A percentile compares a stretch with the other conserved stretches of the same genome.
These are phyloP conservation scores for Leccinum uliginosum DNA, from an alignment of 768 basidiomycete species.

Conservation along the genomic window DNA sequence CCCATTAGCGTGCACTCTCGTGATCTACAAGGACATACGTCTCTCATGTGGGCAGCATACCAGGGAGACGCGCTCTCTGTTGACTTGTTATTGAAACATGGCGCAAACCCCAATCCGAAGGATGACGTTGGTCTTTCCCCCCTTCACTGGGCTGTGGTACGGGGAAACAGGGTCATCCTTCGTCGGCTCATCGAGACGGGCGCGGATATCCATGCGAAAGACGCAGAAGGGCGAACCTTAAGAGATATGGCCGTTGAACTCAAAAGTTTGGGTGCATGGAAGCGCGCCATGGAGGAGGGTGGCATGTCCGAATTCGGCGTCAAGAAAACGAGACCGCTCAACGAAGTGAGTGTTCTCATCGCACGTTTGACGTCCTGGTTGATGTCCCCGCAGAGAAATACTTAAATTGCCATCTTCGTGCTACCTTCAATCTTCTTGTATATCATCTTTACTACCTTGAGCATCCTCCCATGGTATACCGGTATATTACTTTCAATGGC, in stretches of 20 bases:
- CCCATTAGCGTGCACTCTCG: slow-evolving; percentile 88
- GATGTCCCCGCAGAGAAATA: slow-evolving; percentile 56
- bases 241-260: slow-evolving; percentile 93
- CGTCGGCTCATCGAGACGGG: slow-evolving; percentile 82
- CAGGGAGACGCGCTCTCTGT: slow-evolving; percentile 97
- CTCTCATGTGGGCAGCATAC: slow-evolving; percentile 98
- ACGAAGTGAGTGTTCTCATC: slow-evolving; percentile 50
- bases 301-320: slow-evolving; percentile 76
- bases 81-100: slow-evolving; percentile 82
- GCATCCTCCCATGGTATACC: slow-evolving; percentile 86
- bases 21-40: slow-evolving; percentile 90
- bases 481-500: slow-evolving; percentile 78
- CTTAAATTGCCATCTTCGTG: slow-evolving; percentile 71
- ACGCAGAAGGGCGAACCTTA: slow-evolving; percentile 80
- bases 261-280: slow-evolving; percentile 88
- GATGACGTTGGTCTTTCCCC: slow-evolving; percentile 86
- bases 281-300: slow-evolving; percentile 82
- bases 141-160: slow-evolving; percentile 96
- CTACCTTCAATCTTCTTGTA: slow-evolving; percentile 78
- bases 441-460: slow-evolving; percentile 79
- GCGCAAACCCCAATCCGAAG: slow-evolving; percentile 69
- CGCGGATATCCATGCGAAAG: slow-evolving; percentile 74
- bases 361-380: background rate
- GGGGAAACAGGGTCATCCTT: slow-evolving; percentile 88
- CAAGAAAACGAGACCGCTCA: slow-evolving; percentile 61